These are phyloP conservation scores for Coemansia asiatica DNA, from an alignment of 192 early-diverging fungal genomes.

Conservation along the genomic window DNA sequence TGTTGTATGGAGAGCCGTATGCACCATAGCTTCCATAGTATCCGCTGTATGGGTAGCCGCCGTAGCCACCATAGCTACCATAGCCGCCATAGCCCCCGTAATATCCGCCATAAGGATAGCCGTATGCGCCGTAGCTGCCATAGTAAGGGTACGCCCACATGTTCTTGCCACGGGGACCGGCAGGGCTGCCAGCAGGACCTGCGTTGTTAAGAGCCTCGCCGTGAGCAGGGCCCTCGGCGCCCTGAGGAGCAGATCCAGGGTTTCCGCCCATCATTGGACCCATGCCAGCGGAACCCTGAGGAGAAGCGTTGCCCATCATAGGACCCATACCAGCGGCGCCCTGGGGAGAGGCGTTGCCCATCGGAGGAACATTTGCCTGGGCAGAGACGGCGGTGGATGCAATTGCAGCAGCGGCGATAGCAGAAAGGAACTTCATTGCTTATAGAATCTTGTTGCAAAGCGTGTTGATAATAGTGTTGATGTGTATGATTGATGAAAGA, in stretches of 20 bases:
- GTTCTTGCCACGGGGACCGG: conserved; percentile 43
- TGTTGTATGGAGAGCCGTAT: conserved; percentile 29
- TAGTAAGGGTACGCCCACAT: conserved; percentile 56
- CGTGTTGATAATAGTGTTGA: too few relatives aligned
- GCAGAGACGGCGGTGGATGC: conserved; percentile 33
- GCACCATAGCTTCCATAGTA: conserved; percentile 4
- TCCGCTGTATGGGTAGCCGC: neutral
- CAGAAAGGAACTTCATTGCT: conserved; percentile 35
- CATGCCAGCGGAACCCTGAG: conserved; percentile 15
- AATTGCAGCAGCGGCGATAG: conserved; percentile 11
- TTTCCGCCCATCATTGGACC: conserved; percentile 30
- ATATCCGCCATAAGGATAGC: neutral
- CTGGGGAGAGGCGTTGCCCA: conserved; percentile 19
- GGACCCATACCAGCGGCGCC: conserved; percentile 22
- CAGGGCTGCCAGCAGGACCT: conserved; percentile 51
- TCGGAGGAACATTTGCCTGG: conserved; percentile 27
- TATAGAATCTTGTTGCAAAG: neutral
- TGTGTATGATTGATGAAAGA: neutral
- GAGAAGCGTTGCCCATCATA: conserved; percentile 21
- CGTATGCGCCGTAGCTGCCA: conserved; percentile 15
- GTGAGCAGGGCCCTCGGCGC: conserved; percentile 28
- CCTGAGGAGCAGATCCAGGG: conserved; percentile 11
- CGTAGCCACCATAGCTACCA: conserved; percentile 14
- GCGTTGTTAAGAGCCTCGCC: conserved; percentile 25
- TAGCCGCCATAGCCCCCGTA: conserved; percentile 36